Percentiles rank a stretch among this genome's conserved stretches.
phyloP scores from a whole-genome alignment of 1,284 basidiomycete species.

The Irpex sp. region DNA sequence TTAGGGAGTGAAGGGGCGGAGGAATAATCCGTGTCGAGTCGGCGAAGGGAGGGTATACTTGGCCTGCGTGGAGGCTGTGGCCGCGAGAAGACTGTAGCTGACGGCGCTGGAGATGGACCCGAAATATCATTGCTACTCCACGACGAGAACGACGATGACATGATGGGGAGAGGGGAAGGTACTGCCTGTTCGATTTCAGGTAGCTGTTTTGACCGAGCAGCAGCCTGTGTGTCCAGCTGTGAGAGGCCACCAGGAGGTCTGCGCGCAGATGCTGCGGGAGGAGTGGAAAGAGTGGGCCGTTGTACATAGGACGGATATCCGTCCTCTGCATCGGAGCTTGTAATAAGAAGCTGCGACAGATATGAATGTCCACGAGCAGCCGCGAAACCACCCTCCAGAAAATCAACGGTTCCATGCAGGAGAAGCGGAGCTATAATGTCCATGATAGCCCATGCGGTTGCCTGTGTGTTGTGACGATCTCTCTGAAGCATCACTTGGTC shows the following conservation, averaged over 20 bases:
- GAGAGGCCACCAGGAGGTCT: slow-evolving; percentile 45
- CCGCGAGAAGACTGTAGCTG: slow-evolving; percentile 53
- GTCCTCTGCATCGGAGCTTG: slow-evolving; percentile 31
- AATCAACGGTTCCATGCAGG: slow-evolving; percentile 50
- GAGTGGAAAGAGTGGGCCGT: slow-evolving; percentile 10
- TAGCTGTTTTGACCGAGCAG: slow-evolving; percentile 44
- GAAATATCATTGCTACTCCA: slow-evolving; percentile 39
- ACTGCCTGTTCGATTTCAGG: slow-evolving; percentile 56
- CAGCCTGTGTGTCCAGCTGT: slow-evolving; percentile 60
- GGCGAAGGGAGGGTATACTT: slow-evolving; percentile 58
- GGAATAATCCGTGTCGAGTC: slow-evolving; percentile 54
- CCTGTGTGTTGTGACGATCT: slow-evolving; percentile 49
- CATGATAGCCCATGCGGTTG: slow-evolving; percentile 65
- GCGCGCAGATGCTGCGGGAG: slow-evolving; percentile 23
- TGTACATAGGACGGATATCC: slow-evolving; percentile 1
- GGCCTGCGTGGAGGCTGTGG: slow-evolving; percentile 53
- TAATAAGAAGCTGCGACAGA: slow-evolving; percentile 46
- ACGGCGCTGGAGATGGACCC: slow-evolving; percentile 63
- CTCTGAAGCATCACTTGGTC: slow-evolving; percentile 72
- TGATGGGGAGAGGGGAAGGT: slow-evolving; percentile 33
- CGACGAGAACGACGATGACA: slow-evolving; percentile 31
- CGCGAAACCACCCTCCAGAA: slow-evolving; percentile 66
- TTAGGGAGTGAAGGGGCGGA: slow-evolving; percentile 43
- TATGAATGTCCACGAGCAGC: slow-evolving; percentile 52
- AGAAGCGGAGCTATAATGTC: slow-evolving; percentile 55